Evolutionary conservation across 2,329 filamentous ascomycete genomes (phyloP), one percentile per base, ranked within the genome.

Genomic region (Cryphonectria parasitica): DNA sequence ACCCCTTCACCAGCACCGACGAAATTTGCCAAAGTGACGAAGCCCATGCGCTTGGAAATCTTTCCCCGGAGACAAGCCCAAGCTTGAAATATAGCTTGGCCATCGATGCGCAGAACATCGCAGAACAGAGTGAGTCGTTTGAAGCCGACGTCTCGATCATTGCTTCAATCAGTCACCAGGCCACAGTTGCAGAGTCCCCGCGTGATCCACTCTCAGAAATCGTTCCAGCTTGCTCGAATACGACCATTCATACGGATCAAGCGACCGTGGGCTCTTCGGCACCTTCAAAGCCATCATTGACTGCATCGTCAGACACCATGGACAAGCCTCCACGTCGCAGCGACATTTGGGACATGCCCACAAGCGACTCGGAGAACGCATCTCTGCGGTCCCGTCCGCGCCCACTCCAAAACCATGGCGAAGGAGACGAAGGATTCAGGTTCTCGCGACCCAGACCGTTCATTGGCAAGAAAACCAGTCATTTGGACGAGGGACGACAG

Each of bases 391-490:
- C 28, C 49, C 36, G 39, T 28, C 56, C 49, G 13, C 19, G 54
- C 45, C 34, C 43, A 5, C 11, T 28, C n/a, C 54, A 58, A 22
- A 39, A 43, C 22, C 56, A 49, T 7, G 22, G 34, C 28, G 45
- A 49, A 64, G 28, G 39, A 28, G 63, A 65, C n/a, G 64, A 68
- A 2, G 17, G 10, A 19, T 77, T 77, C 64, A 74, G 67, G 31
- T 79, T 79, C 66, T 73, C 72, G 19, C 75, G 71, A 34, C 77
- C 78, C 15, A 79, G 74, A 69, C 70, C 73, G 1, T 79, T 79
- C 65, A 70, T 78, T 2, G 78, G 78, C 10, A 77, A 72, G 52
- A 72, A 71, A 39, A 66, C 52, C 11, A 61, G 25, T 15, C 66
- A 60, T 5, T 36, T 69, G 15, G 58, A 71, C 19, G 71, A 71